Base-by-base conservation (phyloP, 306 rosid species). In the Fagus sylvatica region DNA sequence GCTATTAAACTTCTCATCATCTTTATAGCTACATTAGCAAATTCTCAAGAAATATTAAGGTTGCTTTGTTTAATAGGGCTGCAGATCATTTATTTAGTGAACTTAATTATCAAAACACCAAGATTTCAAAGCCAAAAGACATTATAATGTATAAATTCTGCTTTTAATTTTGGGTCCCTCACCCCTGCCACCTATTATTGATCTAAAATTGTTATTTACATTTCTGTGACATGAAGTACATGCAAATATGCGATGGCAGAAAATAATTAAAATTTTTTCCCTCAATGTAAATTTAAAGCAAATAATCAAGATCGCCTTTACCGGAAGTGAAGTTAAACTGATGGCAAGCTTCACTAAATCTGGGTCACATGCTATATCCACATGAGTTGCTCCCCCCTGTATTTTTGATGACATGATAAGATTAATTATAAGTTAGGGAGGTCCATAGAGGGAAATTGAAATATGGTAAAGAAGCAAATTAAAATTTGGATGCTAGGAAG, bases 341-440 rank as follows among this genome's bases (percentile, higher is more conserved):
- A 87, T 80, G 36, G 97, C 97, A 74, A 94, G 92, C 83, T 88
- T 90, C 87, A 94, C 98, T 87, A 94, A 82, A 83, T 89, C 97
- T 0, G 97, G 93, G 73, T 94, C 97, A 79, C 97, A 92, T 59
- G 98, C 97, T 87, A 92, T 94, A 83, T 94, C 98, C 79, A 94
- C 97, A 53, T 92, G 98, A 83, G 97, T 94, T 71, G 98, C 96
- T 85, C 97, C 98, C 17, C 97, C 98, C 96, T 92, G 76, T 13
- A 68, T 46, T 54, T 70, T 57, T 48, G 42, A 75, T 6, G 4
- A 40, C 39, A 81, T 69, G 71, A 60, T 32, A 70, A 32, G 8
- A 39, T 22, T 11, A 68, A 4, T 8, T 55, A 2, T 9, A 71
- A 69, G 62, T 37, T 79, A 4, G 4, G 37, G 42, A 78, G 53